A percentile compares a stretch with the other conserved stretches of the same genome.
These are phyloP conservation scores for Dendrostoma leiphaemia DNA, from an alignment of 2,329 filamentous ascomycete species.

Conservation along the genomic window DNA sequence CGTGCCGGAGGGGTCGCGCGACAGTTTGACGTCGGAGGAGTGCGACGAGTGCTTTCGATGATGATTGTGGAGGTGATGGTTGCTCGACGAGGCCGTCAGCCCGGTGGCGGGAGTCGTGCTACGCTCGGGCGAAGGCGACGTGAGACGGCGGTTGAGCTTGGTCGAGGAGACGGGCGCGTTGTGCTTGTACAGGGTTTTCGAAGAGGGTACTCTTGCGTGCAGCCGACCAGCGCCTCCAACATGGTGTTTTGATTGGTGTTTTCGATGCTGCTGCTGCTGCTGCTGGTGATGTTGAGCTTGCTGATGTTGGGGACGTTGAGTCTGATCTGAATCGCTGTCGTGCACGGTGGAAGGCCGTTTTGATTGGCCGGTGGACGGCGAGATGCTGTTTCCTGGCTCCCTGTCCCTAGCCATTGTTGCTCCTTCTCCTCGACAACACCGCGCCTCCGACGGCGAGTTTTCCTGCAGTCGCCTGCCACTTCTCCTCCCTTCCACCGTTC, in stretches of 20 bases:
- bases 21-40: conserved; percentile 43
- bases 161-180: conserved; percentile 31
- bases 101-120: conserved; percentile 16
- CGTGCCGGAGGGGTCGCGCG: conserved; percentile 40
- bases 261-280: conserved; percentile 29
- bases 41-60: conserved; percentile 48
- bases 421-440: conserved; percentile 17
- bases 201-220: conserved; percentile 51
- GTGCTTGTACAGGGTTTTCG: conserved; percentile 50
- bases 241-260: conserved; percentile 39
- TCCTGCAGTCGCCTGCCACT: background rate
- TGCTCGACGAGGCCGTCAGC: conserved; percentile 26
- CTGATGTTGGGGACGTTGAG: conserved; percentile 30
- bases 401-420: conserved; percentile 36
- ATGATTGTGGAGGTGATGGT: background rate
- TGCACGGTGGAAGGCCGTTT: conserved; percentile 43
- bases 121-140: conserved; percentile 42
- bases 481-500: background rate
- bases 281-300: conserved; percentile 19
- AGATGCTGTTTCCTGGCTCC: conserved; percentile 44
- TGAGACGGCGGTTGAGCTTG: conserved; percentile 42
- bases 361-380: conserved; percentile 50
- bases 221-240: conserved; percentile 42
- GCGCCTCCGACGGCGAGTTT: background rate
- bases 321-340: conserved; percentile 35